Conservation (phyloP, 805 yeast genomes). For the Suhomyces sp. region DNA sequence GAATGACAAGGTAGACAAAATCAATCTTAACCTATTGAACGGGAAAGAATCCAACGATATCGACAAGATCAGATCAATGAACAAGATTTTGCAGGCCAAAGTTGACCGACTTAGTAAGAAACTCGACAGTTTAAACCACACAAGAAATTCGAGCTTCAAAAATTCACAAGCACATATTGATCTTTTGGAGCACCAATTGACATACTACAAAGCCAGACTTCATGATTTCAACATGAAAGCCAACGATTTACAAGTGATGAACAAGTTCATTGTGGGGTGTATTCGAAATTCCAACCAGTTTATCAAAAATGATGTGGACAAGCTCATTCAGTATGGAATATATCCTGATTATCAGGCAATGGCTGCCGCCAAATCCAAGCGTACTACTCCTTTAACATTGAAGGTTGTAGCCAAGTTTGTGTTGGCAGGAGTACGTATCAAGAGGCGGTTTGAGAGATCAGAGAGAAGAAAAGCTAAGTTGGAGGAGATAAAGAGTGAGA, state of each 20-base stretch:
- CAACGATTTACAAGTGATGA: slow-evolving; percentile 35
- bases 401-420: slow-evolving; percentile 36
- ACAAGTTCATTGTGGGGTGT: slow-evolving; percentile 28
- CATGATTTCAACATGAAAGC: slow-evolving; percentile 39
- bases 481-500: slow-evolving; percentile 27
- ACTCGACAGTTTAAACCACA: slow-evolving; percentile 27
- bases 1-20: slow-evolving; percentile 9
- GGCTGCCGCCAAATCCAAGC: slow-evolving; percentile 10
- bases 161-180: slow-evolving; percentile 11
- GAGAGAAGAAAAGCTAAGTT: slow-evolving; percentile 24
- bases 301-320: slow-evolving; percentile 26
- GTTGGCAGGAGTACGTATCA: slow-evolving; percentile 34
- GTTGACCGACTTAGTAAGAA: slow-evolving; percentile 21
- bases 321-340: slow-evolving; percentile 30
- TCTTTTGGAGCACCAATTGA: slow-evolving; percentile 39
- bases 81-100: slow-evolving; percentile 8
- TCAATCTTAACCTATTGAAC: slow-evolving; percentile 1
- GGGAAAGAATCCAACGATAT: slow-evolving; percentile 15
- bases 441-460: slow-evolving; percentile 26
- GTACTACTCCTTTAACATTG: slow-evolving; percentile 24
- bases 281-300: slow-evolving; percentile 25
- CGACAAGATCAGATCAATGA: slow-evolving; percentile 6
- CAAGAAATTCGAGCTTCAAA: slow-evolving; percentile 18
- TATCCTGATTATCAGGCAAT: slow-evolving; percentile 29
- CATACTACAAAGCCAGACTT: slow-evolving; percentile 46